Evolutionary conservation across 495 filamentous ascomycete species (phyloP).

Genomic region (Xylaria flabelliformis): DNA sequence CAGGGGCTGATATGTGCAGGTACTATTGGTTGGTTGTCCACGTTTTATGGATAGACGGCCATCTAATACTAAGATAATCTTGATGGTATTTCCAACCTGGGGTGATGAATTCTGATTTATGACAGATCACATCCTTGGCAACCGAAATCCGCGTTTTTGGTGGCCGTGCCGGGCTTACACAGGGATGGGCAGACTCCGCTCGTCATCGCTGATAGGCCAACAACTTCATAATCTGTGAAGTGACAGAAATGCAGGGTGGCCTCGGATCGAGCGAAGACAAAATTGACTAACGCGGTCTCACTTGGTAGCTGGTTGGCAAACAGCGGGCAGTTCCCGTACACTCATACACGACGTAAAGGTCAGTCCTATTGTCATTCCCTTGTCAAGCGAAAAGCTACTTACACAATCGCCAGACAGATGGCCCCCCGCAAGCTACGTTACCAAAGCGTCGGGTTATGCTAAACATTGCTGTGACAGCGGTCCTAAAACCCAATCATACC

Average conservation of each 20-base stretch:
- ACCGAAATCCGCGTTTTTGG: neutral
- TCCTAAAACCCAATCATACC: neutral
- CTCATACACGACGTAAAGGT: neutral
- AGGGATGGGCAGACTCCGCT: neutral
- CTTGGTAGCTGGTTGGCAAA: neutral
- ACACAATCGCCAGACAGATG: neutral
- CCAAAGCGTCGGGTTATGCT: constrained; percentile 7
- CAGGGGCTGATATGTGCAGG: neutral
- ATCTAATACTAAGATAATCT: neutral
- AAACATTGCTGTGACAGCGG: neutral
- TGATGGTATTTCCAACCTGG: neutral
- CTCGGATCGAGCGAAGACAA: neutral
- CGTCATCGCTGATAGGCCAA: neutral
- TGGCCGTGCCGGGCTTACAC: neutral
- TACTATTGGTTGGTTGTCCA: neutral
- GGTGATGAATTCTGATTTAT: neutral
- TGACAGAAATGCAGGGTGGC: neutral
- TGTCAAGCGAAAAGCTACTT: neutral
- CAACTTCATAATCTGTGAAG: neutral
- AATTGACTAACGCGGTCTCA: neutral
- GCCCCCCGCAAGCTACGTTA: neutral
- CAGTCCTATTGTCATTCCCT: neutral
- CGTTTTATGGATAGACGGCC: neutral
- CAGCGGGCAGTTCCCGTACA: neutral
- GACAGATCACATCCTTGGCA: constrained; percentile 5